Evolutionary conservation across 2,329 filamentous ascomycete species (phyloP), one percentile per base, ranked within the genome.

Genomic region (Phoma sp.): DNA sequence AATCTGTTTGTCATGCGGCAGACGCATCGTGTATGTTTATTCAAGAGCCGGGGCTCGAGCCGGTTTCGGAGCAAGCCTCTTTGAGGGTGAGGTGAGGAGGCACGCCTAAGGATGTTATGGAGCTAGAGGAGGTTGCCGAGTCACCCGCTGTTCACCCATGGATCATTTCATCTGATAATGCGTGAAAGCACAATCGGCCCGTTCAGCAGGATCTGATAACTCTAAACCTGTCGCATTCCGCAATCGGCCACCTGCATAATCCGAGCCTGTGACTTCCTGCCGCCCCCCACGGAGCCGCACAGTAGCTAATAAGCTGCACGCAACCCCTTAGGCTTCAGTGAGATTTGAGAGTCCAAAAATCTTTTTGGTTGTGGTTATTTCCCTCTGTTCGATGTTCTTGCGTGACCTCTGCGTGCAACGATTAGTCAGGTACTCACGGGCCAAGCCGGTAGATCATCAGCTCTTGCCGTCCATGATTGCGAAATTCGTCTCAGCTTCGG

Each of bases 131-230:
- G 12, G 14, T 45, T 45, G 51, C 51, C 51, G 51, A 34, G 45
- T 45, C 39, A 45, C 33, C 43, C 51, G 51, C 38, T 20, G 38
- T 28, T 40, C 37, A 28, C 7, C 38, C 51, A 45, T 26, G n/a
- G 6, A 18, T 23, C 4, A 38, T 32, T 43, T 25, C 51, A 54
- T 54, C 51, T 54, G 51, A 54, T 54, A 54, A 54, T 54, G 39
- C 39, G 46, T 30, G 17, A 11, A 28, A 40, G 21, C 26, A 34
- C 23, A 39, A 37, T 45, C 45, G 50, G 50, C 21, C 50, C 43
- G 50, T 26, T 28, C 2, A 43, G 23, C 45, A 45, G 34, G 40
- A 54, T 54, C 51, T 49, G 51, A 54, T 54, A 54, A 54, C 51
- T 17, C 36, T 54, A 54, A 53, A 40, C 10, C 14, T 11, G 11